Percentiles rank a stretch among this genome's conserved stretches.
These are phyloP conservation scores for Calonectria hongkongensis DNA, from an alignment of 2,329 filamentous ascomycete species.

Conservation along the genomic window DNA sequence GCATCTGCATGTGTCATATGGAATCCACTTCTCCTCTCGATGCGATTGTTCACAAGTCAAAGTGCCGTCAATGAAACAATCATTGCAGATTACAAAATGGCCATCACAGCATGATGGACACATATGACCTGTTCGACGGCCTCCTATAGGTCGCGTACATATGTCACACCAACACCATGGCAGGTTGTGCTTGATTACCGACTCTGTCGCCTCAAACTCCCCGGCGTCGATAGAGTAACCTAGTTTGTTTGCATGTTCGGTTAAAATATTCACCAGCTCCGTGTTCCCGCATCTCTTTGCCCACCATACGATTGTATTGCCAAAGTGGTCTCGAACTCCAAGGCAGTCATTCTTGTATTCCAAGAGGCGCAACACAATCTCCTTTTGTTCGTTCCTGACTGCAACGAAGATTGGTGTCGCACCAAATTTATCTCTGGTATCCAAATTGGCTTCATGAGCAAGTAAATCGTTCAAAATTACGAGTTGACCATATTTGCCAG, in stretches of 20 bases:
- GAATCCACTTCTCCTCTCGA: background rate
- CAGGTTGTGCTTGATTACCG: background rate
- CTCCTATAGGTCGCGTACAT: background rate
- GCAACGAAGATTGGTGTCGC: background rate
- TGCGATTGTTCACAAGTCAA: background rate
- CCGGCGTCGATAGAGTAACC: background rate
- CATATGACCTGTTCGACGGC: background rate
- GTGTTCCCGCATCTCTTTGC: background rate
- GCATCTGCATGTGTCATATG: background rate
- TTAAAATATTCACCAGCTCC: background rate
- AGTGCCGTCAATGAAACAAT: conserved; percentile 1
- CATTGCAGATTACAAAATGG: conserved; percentile 1
- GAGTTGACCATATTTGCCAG: background rate
- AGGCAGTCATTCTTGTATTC: background rate
- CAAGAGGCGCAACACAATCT: background rate
- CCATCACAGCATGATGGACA: background rate
- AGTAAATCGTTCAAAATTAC: background rate
- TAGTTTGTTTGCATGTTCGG: background rate
- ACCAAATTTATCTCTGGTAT: background rate
- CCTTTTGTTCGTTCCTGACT: background rate
- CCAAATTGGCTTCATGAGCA: background rate
- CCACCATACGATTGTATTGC: background rate
- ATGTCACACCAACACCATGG: background rate
- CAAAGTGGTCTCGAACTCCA: background rate
- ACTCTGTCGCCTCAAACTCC: background rate